These are phyloP conservation scores for Cardiosporidium cionae DNA, from an alignment of 169 alveolate species.

Conservation along the genomic window DNA sequence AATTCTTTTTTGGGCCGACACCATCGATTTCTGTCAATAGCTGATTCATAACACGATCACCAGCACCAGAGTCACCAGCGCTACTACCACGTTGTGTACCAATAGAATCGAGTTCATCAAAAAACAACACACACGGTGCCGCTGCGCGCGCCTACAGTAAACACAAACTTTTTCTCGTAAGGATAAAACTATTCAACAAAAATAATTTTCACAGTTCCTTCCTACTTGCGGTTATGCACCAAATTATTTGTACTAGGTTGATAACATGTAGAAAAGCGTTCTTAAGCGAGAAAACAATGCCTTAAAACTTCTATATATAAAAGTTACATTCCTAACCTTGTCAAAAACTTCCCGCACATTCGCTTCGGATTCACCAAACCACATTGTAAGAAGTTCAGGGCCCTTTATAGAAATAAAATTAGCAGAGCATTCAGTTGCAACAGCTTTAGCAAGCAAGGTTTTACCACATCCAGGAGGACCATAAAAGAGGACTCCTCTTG, in stretches of 20 bases:
- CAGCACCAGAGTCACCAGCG: slow-evolving; percentile 93
- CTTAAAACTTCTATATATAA: too few species aligned
- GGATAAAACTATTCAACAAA: too few species aligned
- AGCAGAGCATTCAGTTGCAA: slow-evolving; percentile 85
- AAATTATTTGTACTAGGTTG: too few species aligned
- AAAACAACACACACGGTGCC: slow-evolving; percentile 99
- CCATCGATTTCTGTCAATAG: slow-evolving; percentile 99
- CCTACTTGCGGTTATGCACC: background rate
- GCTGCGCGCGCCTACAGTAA: slow-evolving; percentile 85
- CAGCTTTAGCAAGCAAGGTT: slow-evolving; percentile 91
- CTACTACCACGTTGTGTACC: slow-evolving; percentile 83
- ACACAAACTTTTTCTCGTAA: background rate
- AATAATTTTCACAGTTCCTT: too few species aligned
- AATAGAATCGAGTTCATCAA: slow-evolving; percentile 98
- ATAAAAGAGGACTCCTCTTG: slow-evolving; percentile 97
- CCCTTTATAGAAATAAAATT: slow-evolving; percentile 97
- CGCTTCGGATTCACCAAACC: slow-evolving; percentile 99
- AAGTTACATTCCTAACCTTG: slow-evolving; percentile 74
- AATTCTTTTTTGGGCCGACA: slow-evolving; percentile 94
- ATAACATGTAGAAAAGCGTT: background rate
- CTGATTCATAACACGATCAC: slow-evolving; percentile 98
- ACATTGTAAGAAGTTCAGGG: slow-evolving; percentile 97
- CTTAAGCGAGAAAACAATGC: background rate
- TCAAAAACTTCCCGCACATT: slow-evolving; percentile 99
- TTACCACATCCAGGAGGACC: slow-evolving; percentile 96